These are phyloP conservation scores for Schizochytrium sp. DNA, from an alignment of 108 stramenopile genomes.

Conservation along the genomic window DNA sequence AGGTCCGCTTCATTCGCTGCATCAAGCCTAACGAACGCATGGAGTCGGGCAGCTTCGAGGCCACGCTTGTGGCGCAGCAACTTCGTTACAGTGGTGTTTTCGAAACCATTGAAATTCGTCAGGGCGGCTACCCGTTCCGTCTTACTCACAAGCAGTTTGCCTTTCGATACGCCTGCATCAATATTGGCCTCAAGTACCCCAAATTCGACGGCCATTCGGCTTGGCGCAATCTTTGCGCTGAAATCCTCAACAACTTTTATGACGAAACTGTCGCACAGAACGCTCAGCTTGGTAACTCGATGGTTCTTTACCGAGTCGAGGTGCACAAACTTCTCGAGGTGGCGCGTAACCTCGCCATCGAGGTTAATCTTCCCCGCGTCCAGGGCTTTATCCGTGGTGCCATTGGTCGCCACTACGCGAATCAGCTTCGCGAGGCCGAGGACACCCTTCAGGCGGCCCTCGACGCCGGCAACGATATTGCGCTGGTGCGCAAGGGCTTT, in stretches of 20 bases:
- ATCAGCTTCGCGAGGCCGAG: background rate
- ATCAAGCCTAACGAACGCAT: slow-evolving; percentile 29
- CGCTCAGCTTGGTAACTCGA: slow-evolving; percentile 40
- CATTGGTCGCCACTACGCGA: background rate
- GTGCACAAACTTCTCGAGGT: slow-evolving; percentile 50
- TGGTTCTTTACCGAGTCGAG: slow-evolving; percentile 51
- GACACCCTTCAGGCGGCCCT: background rate
- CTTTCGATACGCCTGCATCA: slow-evolving; percentile 22
- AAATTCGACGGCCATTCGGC: background rate
- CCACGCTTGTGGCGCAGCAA: slow-evolving; percentile 37
- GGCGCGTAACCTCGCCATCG: slow-evolving; percentile 3
- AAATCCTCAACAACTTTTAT: slow-evolving; percentile 5
- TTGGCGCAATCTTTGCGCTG: background rate
- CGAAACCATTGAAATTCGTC: slow-evolving; percentile 39
- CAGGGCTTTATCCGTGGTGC: slow-evolving; percentile 3
- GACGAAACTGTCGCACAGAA: background rate
- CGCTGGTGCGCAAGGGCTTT: slow-evolving; percentile 2
- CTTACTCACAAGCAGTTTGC: slow-evolving; percentile 29
- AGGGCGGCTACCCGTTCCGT: slow-evolving; percentile 34
- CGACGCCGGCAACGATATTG: background rate
- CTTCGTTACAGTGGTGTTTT: slow-evolving; percentile 40
- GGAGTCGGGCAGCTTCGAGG: slow-evolving; percentile 64
- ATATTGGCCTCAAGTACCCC: background rate
- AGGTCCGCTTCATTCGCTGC: slow-evolving; percentile 45
- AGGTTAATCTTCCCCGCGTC: background rate